Evolutionary conservation across 2,329 filamentous ascomycete genomes (phyloP), one percentile per base, ranked within the genome.

Genomic region (Claviceps arundinis): DNA sequence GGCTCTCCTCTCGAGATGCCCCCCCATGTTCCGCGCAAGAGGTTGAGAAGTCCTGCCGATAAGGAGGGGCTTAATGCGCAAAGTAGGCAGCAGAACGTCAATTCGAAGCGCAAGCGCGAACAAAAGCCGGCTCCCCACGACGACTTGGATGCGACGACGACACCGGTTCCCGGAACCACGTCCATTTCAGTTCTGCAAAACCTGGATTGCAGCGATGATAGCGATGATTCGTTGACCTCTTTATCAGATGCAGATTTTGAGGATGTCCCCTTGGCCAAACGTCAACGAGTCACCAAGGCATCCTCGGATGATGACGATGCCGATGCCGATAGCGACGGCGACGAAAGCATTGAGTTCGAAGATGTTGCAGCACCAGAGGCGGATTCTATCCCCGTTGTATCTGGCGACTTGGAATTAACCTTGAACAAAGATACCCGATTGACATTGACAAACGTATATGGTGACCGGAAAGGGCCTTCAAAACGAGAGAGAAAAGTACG

Each of bases 401-500:
- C 80, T 1, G 83, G 82, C 11, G 84, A 89, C 61, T 71, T 94
- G 37, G 84, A 91, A 57, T 70, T 94, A 59, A 91, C 85, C 0
- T 69, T 94, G 34, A 73, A 73, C 38, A 74, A 73, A 57, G 78
- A 80, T 53, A 73, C 75, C 8, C 69, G 76, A 22, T 75, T 84
- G n/a, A 78, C 80, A 0, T 65, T 85, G 30, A 75, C 75, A 9
- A 82, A 83, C 56, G 71, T 78, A 0, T 72, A 79, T 45, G 80
- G 80, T 22, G 72, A 73, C 17, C 95, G 88, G 67, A 95, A 91
- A 63, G 90, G 89, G 0, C 86, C 87, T 0, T 85, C 87, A 2
- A 95, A 95, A 68, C 80, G 85, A 30, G 89, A 96, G 63, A 81
- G 88, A 50, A 78, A 82, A 55, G 85, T 91, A 52, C 79, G 93